Percentiles rank a stretch among this genome's conserved stretches.
phyloP scores from a whole-genome alignment of 495 filamentous ascomycete genomes.

The Aspergillus steynii region DNA sequence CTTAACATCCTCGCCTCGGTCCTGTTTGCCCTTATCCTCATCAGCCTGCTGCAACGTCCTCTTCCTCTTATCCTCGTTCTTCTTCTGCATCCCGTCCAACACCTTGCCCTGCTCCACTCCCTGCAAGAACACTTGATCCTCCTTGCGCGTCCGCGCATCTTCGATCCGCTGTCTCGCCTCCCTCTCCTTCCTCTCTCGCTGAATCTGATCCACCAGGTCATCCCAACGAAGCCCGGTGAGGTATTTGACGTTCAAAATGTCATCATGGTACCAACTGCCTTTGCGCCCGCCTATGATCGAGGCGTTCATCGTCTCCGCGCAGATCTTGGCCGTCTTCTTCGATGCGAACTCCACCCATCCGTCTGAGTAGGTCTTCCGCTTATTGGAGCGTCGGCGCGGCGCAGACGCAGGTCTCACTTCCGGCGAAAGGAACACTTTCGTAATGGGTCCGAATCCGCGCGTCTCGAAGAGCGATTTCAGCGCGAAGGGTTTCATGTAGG shows the following conservation, averaged over 20 bases:
- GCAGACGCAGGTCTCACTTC: conserved; percentile 65
- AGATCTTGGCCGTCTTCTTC: conserved; percentile 77
- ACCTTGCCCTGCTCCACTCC: conserved; percentile 85
- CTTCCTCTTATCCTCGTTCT: conserved; percentile 62
- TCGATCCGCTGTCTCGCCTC: conserved; percentile 77
- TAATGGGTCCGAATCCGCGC: conserved; percentile 68
- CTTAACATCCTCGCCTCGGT: conserved; percentile 29
- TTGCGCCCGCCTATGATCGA: conserved; percentile 83
- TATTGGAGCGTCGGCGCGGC: conserved; percentile 72
- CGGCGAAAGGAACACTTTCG: conserved; percentile 84
- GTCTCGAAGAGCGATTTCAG: conserved; percentile 74
- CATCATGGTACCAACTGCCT: conserved; percentile 86
- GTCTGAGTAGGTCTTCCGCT: conserved; percentile 82
- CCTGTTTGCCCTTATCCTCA: conserved; percentile 17
- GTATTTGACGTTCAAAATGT: conserved; percentile 87
- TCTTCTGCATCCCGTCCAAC: conserved; percentile 65
- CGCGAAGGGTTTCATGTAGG: conserved; percentile 89
- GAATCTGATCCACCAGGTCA: conserved; percentile 64
- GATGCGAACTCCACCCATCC: conserved; percentile 90
- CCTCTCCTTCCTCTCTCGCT: conserved; percentile 79
- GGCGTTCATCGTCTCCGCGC: conserved; percentile 83
- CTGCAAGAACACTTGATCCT: conserved; percentile 79
- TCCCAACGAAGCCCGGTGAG: conserved; percentile 81
- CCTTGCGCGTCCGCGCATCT: conserved; percentile 72
- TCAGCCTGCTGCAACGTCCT: conserved; percentile 22